Percentiles rank a stretch among this genome's conserved stretches.
Evolutionary conservation across 306 rosid genomes (phyloP).

Genomic region (Castanopsis chinensis): DNA sequence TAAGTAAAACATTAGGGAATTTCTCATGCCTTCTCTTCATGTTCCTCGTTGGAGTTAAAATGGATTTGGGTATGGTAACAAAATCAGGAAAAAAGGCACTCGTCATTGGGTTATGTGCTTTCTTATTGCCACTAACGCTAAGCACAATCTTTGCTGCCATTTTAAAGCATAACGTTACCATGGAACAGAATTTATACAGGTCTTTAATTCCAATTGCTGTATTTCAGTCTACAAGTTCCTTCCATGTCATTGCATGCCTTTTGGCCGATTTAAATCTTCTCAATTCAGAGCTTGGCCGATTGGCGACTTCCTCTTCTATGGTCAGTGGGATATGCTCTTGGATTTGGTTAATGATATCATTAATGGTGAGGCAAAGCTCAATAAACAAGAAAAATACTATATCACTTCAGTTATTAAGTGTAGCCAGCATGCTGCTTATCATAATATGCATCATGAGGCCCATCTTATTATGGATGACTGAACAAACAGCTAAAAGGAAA

Average conservation of each 20-base stretch:
- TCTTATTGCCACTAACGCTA: constrained; percentile 7
- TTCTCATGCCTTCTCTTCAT: constrained; percentile 46
- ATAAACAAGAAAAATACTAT: neutral
- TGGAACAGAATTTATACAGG: neutral
- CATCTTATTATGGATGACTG: constrained; percentile 43
- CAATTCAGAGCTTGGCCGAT: constrained; percentile 59
- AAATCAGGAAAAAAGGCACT: constrained; percentile 43
- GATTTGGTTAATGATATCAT: rapidly evolving
- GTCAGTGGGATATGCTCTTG: constrained; percentile 37
- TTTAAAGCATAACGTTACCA: neutral
- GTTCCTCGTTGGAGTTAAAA: constrained; percentile 51
- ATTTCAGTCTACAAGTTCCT: constrained; percentile 39
- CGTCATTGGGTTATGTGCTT: constrained; percentile 34
- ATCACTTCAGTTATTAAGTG: neutral
- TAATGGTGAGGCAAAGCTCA: neutral
- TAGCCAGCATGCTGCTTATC: constrained; percentile 10
- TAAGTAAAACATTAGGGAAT: constrained; percentile 39
- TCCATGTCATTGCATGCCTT: constrained; percentile 38
- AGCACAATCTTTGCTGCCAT: neutral
- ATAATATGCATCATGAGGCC: constrained; percentile 29
- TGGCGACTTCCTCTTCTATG: constrained; percentile 47
- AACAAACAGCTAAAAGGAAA: constrained; percentile 22
- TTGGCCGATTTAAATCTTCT: constrained; percentile 53
- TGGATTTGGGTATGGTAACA: constrained; percentile 22
- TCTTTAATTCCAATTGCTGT: constrained; percentile 7